Percentiles rank a stretch among this genome's conserved stretches.
phyloP scores from a whole-genome alignment of 352 stramenopile genomes.

The Phytophthora cajani region DNA sequence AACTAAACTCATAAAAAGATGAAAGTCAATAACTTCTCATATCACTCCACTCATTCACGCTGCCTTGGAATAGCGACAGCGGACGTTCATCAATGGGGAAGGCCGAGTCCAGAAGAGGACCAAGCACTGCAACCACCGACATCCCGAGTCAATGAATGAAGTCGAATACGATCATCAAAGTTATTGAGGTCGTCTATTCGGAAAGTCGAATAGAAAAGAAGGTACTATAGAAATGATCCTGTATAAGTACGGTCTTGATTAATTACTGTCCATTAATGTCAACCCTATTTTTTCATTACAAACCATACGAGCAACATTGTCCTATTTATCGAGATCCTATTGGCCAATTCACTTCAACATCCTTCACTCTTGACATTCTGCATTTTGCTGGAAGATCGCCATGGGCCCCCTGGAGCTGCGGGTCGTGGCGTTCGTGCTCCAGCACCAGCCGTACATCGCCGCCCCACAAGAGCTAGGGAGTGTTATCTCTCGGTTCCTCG shows the following conservation, averaged over 20 bases:
- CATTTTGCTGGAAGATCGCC: not conserved
- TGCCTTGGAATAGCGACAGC: too few relatives aligned
- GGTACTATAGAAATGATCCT: constrained; percentile 3
- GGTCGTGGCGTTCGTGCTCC: not conserved
- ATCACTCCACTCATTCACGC: too few relatives aligned
- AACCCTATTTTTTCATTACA: not conserved
- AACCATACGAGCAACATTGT: not conserved
- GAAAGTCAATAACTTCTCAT: too few relatives aligned
- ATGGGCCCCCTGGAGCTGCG: not conserved
- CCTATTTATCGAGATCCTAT: not conserved
- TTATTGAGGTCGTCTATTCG: constrained; percentile 1
- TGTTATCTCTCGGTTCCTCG: not conserved
- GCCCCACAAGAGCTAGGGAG: not conserved
- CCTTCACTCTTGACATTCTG: not conserved
- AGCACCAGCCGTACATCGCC: not conserved
- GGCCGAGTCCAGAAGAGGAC: too few relatives aligned
- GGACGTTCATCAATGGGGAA: too few relatives aligned
- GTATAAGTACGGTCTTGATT: constrained; percentile 10
- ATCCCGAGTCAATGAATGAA: too few relatives aligned
- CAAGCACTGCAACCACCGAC: too few relatives aligned
- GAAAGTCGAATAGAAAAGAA: constrained; percentile 5
- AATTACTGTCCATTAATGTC: not conserved
- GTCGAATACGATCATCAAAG: not conserved
- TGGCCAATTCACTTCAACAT: not conserved
- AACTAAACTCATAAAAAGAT: too few relatives aligned